A percentile compares a stretch with the other conserved stretches of the same genome.
Evolutionary conservation across 352 stramenopile genomes (phyloP).

Genomic region (Globisporangium parvum): DNA sequence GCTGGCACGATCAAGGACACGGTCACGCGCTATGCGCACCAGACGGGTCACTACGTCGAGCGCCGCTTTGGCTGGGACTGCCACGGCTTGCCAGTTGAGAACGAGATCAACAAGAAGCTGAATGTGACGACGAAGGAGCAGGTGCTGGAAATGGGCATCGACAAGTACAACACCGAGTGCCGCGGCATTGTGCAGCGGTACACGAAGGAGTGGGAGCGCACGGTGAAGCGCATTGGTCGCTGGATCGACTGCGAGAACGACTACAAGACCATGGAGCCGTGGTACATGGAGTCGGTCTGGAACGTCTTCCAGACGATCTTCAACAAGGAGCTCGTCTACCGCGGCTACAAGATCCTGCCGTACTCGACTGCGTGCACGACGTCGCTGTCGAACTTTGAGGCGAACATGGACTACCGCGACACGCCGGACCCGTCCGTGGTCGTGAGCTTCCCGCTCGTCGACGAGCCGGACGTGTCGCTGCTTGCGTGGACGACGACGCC

Average conservation of each 20-base stretch:
- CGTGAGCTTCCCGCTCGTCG: conserved; percentile 93
- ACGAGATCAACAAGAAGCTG: conserved; percentile 99
- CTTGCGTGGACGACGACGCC: conserved; percentile 99
- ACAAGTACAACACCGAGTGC: conserved; percentile 99
- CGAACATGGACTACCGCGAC: conserved; percentile 99
- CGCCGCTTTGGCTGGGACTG: conserved; percentile 99
- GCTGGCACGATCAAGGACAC: conserved; percentile 99
- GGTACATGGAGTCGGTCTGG: conserved; percentile 99
- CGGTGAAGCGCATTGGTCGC: conserved; percentile 95
- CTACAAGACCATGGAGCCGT: conserved; percentile 99
- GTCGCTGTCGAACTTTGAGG: conserved; percentile 99
- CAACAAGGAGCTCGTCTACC: conserved; percentile 98
- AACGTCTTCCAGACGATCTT: conserved; percentile 99
- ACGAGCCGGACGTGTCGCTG: conserved; percentile 83
- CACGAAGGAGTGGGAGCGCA: conserved; percentile 98
- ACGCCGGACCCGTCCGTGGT: conserved; percentile 97
- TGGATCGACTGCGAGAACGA: conserved; percentile 99
- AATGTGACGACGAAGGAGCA: conserved; percentile 97
- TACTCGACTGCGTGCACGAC: conserved; percentile 98
- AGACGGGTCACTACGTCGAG: conserved; percentile 96
- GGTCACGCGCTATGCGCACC: conserved; percentile 98
- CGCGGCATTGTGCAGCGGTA: conserved; percentile 97
- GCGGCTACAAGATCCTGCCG: conserved; percentile 99
- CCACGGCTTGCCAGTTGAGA: conserved; percentile 98
- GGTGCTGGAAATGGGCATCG: conserved; percentile 96